Conservation (phyloP, 2,329 filamentous ascomycete species). For the Fusarium sp. region DNA sequence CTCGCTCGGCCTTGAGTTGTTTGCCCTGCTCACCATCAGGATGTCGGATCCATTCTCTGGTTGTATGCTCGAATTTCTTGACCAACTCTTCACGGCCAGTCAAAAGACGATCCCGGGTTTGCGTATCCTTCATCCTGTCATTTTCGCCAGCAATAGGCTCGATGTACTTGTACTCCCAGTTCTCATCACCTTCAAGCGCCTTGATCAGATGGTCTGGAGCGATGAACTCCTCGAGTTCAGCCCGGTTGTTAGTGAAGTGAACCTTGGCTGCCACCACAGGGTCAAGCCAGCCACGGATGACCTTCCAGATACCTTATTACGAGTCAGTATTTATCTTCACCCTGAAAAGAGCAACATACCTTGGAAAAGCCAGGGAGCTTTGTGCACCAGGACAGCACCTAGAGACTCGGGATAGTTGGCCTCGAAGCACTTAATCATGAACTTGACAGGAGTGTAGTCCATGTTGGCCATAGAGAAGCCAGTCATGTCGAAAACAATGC, state of each 20-base stretch:
- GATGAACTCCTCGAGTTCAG: slow-evolving; percentile 83
- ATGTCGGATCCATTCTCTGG: slow-evolving; percentile 74
- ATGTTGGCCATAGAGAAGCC: slow-evolving; percentile 94
- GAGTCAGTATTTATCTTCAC: slow-evolving; percentile 3
- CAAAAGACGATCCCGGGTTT: slow-evolving; percentile 69
- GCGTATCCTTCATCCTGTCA: slow-evolving; percentile 71
- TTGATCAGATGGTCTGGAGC: slow-evolving; percentile 74
- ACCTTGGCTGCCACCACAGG: slow-evolving; percentile 95
- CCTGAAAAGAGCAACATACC: slow-evolving; percentile 59
- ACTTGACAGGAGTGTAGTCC: slow-evolving; percentile 97
- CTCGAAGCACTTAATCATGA: slow-evolving; percentile 99
- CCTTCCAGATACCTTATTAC: slow-evolving; percentile 83
- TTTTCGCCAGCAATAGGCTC: slow-evolving; percentile 84
- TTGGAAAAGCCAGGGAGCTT: slow-evolving; percentile 96
- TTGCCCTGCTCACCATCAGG: slow-evolving; percentile 53
- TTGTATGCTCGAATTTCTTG: slow-evolving; percentile 76
- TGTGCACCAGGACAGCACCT: slow-evolving; percentile 90
- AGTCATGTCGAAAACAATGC: slow-evolving; percentile 95
- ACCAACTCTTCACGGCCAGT: slow-evolving; percentile 71
- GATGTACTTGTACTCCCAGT: slow-evolving; percentile 83
- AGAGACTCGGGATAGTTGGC: slow-evolving; percentile 97
- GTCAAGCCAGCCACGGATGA: slow-evolving; percentile 95
- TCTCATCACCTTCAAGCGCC: slow-evolving; percentile 85
- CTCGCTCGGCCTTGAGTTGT: slow-evolving; percentile 64
- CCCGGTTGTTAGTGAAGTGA: slow-evolving; percentile 84